phyloP scores from a whole-genome alignment of 257 asterid genomes.

The Schizonepeta tenuifolia region DNA sequence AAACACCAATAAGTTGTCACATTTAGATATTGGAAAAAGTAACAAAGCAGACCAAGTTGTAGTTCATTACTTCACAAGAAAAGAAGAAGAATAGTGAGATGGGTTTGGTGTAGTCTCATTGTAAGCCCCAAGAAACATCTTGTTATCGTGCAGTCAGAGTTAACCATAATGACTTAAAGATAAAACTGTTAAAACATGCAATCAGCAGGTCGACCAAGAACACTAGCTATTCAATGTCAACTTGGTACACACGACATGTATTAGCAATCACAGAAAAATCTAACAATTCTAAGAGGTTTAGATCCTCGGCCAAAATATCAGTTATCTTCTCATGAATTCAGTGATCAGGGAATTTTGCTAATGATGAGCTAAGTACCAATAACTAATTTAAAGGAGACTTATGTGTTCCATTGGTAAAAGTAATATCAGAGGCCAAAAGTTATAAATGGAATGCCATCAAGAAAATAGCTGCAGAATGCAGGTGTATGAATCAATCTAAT shows the following conservation, averaged over 20 bases:
- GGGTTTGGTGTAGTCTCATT: too few relatives aligned
- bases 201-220: neutral
- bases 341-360: neutral
- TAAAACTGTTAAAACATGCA: neutral
- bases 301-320: neutral
- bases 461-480: neutral
- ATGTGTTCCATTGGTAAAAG: neutral
- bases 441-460: neutral
- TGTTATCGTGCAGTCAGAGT: neutral
- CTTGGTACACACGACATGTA: neutral
- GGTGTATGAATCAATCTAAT: neutral
- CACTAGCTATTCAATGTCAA: constrained; percentile 8
- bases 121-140: neutral
- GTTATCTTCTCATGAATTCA: neutral
- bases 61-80: neutral
- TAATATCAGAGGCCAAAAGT: neutral
- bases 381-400: neutral
- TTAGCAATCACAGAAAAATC: constrained; percentile 4
- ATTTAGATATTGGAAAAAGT: constrained; percentile 1
- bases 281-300: neutral
- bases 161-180: neutral
- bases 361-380: neutral
- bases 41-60: neutral
- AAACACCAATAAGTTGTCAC: constrained; percentile 27
- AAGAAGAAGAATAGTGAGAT: too few relatives aligned